A percentile compares a stretch with the other conserved stretches of the same genome.
Conservation (phyloP, 2,329 filamentous ascomycete genomes). For the Trichoderma koningii region DNA sequence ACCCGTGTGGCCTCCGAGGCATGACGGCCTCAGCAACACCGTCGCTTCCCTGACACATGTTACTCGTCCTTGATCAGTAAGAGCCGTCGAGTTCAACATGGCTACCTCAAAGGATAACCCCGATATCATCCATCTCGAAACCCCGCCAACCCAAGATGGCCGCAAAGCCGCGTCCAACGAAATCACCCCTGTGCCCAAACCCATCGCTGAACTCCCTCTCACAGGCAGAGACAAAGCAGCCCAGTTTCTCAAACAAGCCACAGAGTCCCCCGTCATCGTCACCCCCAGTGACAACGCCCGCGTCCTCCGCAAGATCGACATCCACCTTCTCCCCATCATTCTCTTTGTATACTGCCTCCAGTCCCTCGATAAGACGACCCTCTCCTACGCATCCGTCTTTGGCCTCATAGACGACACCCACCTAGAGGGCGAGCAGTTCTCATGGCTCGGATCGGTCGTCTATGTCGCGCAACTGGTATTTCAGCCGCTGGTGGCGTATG, state of each 20-base stretch:
- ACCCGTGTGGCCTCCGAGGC: not conserved
- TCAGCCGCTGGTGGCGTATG: slow-evolving; percentile 58
- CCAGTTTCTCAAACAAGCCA: slow-evolving; percentile 49
- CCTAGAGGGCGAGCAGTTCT: slow-evolving; percentile 57
- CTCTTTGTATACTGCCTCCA: slow-evolving; percentile 53
- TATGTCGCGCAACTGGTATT: slow-evolving; percentile 43
- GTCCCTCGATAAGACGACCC: slow-evolving; percentile 39
- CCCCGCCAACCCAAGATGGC: not conserved
- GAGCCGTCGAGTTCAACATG: slow-evolving; percentile 3
- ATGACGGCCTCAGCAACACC: not conserved
- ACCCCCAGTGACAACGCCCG: slow-evolving; percentile 55
- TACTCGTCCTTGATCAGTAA: not conserved
- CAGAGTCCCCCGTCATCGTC: slow-evolving; percentile 47
- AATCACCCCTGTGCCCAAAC: slow-evolving; percentile 9
- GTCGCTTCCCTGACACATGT: not conserved
- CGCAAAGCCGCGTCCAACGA: slow-evolving; percentile 6
- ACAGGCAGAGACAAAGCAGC: slow-evolving; percentile 49
- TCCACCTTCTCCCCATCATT: slow-evolving; percentile 52
- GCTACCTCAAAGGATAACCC: slow-evolving; percentile 17
- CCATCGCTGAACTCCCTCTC: slow-evolving; percentile 12
- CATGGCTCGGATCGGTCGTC: slow-evolving; percentile 58
- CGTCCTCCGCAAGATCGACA: slow-evolving; percentile 51
- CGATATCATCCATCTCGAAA: slow-evolving; percentile 25
- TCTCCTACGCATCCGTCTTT: slow-evolving; percentile 67
- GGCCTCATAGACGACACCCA: slow-evolving; percentile 56